These are phyloP conservation scores for Suillus plorans DNA, from an alignment of 768 basidiomycete genomes.

Conservation along the genomic window DNA sequence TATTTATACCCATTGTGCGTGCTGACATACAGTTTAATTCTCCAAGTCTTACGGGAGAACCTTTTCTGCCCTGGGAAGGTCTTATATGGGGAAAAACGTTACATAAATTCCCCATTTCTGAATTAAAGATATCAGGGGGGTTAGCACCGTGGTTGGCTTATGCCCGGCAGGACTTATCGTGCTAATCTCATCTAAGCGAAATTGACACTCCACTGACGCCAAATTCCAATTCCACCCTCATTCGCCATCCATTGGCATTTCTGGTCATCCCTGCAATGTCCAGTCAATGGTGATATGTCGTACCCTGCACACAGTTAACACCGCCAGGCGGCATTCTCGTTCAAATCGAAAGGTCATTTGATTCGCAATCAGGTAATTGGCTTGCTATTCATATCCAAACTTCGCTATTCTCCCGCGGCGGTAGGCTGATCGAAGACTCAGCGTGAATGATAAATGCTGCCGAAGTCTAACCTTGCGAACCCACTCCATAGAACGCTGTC, in stretches of 20 bases:
- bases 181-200: conserved; percentile 31
- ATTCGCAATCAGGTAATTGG: not conserved
- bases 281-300: not conserved
- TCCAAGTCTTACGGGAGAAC: not conserved
- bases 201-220: conserved; percentile 1
- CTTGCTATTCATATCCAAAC: conserved; percentile 8
- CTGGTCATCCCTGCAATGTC: not conserved
- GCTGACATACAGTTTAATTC: not conserved
- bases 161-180: conserved; percentile 12
- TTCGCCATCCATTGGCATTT: not conserved
- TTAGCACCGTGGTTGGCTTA: not conserved
- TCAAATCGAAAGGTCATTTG: not conserved
- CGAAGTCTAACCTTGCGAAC: conserved; percentile 6
- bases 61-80: not conserved
- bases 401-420: conserved; percentile 27
- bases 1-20: not conserved
- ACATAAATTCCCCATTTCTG: not conserved
- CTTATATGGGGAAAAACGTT: not conserved
- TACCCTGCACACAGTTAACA: not conserved
- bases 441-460: conserved; percentile 5
- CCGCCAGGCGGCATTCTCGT: not conserved
- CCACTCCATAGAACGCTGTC: not conserved
- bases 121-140: not conserved
- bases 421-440: conserved; percentile 31
- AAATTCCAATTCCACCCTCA: conserved; percentile 3